Conservation (phyloP, 306 rosid species). For the Vigna unguiculata region DNA sequence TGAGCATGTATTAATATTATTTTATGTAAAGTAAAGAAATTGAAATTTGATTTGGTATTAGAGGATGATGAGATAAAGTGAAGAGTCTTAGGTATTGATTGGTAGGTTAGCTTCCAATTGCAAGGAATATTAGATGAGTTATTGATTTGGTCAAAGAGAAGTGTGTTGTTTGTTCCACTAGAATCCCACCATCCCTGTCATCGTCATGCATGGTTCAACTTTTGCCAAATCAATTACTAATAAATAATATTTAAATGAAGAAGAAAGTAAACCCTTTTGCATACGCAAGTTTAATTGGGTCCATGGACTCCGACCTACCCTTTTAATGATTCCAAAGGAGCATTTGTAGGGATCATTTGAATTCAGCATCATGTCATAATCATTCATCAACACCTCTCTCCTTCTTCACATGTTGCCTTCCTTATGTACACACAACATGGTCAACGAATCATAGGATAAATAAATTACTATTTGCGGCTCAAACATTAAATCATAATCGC, state of each 20-base stretch:
- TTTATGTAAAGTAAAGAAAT: too few relatives aligned
- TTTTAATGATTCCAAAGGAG: conserved; percentile 35
- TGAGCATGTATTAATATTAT: too few relatives aligned
- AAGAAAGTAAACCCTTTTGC: background rate
- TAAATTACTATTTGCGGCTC: background rate
- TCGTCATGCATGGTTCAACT: conserved; percentile 29
- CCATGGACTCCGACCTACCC: conserved; percentile 30
- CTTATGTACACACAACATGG: too few relatives aligned
- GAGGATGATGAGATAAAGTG: too few relatives aligned
- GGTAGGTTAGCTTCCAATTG: conserved; percentile 46
- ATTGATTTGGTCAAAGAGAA: conserved; percentile 41
- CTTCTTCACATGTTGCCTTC: too few relatives aligned
- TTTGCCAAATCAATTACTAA: background rate
- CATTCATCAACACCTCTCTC: too few relatives aligned
- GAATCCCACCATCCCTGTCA: background rate
- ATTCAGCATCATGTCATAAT: conserved; percentile 15
- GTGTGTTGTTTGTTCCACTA: background rate
- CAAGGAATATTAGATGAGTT: conserved; percentile 7
- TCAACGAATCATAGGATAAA: background rate
- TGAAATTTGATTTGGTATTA: too few relatives aligned
- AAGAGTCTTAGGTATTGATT: conserved; percentile 2
- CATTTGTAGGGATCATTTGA: conserved; percentile 34
- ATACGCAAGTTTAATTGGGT: background rate
- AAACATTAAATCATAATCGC: too few relatives aligned
- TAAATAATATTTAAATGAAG: conserved; percentile 22